Base-by-base conservation (phyloP, 2,329 filamentous ascomycete species). In the Trichophyton equinum region DNA sequence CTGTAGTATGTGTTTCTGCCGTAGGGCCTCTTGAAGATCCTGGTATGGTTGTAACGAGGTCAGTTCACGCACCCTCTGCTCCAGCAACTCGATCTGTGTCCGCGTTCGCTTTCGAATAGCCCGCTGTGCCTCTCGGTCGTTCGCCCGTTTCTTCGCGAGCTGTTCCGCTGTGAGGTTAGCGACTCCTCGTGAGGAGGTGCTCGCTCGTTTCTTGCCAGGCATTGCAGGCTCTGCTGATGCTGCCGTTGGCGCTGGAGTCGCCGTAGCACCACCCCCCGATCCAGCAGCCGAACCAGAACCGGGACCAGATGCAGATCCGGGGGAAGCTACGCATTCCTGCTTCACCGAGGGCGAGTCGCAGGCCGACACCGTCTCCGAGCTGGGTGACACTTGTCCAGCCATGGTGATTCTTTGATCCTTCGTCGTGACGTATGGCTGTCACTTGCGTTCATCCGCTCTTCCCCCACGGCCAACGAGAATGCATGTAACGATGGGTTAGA, bases 161-260 rank as follows among this genome's bases (percentile, higher is more conserved):
- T 96, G 91, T 64, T 91, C 88, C 4, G 90, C 88, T 9, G 89
- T 95, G 70, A 96, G 80, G 69, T 88, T 92, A 65, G 90, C 89
- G 61, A 95, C 91, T 65, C 88, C 91, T 66, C 90, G 84, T 62
- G 87, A 77, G 53, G 74, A 73, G 25, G 72, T 65, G 61, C 30
- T 46, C 22, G 55, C 33, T 33, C 62, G 53, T 40, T 63, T 63
- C 33, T 62, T 63, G 13, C 62, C 62, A 15, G 57, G 58, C 44
- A 57, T 9, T n/a, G 60, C 60, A n/a, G 55, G 22, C 27, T 15
- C 30, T 9, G 51, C 27, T 55, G 20, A 1, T 4, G 49, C 46
- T 27, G 46, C 6, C 33, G 33, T 38, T 38, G 33, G 33, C 11
- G 33, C 33, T 38, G 33, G 4, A 38, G 9, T 22, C 46, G 46